Evolutionary conservation across 805 yeast genomes (phyloP).

Genomic region (Metschnikowia lunata): DNA sequence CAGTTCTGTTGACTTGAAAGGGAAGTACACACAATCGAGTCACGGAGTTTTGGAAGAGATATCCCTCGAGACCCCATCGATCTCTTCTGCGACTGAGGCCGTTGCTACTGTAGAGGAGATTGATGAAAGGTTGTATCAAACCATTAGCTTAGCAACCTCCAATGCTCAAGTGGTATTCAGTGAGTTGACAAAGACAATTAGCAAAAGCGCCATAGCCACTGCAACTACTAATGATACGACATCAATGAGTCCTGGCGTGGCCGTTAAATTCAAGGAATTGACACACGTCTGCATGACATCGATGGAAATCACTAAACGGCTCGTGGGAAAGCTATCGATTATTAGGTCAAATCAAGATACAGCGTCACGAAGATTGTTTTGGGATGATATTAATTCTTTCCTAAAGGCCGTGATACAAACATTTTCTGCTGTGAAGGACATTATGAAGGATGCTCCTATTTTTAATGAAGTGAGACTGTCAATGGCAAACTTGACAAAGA

Average conservation of each 20-base stretch:
- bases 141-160: constrained; percentile 56
- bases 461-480: constrained; percentile 76
- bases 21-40: constrained; percentile 5
- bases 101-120: constrained; percentile 36
- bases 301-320: constrained; percentile 72
- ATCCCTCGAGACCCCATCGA: constrained; percentile 7
- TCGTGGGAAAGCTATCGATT: constrained; percentile 50
- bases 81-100: constrained; percentile 11
- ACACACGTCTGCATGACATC: constrained; percentile 74
- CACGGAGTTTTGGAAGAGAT: constrained; percentile 9
- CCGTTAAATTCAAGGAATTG: constrained; percentile 68
- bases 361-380: constrained; percentile 58
- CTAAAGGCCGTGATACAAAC: constrained; percentile 80
- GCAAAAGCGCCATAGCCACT: constrained; percentile 55
- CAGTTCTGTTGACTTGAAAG: constrained; percentile 5
- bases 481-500: constrained; percentile 75
- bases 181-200: constrained; percentile 64
- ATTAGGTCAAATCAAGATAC: constrained; percentile 46
- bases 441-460: constrained; percentile 77
- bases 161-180: constrained; percentile 76
- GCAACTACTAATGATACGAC: constrained; percentile 23
- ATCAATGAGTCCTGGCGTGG: constrained; percentile 39
- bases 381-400: constrained; percentile 82
- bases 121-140: constrained; percentile 64
- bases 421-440: constrained; percentile 74